These are phyloP conservation scores for Microbotryum scabiosae DNA, from an alignment of 1,284 basidiomycete species.

Conservation along the genomic window DNA sequence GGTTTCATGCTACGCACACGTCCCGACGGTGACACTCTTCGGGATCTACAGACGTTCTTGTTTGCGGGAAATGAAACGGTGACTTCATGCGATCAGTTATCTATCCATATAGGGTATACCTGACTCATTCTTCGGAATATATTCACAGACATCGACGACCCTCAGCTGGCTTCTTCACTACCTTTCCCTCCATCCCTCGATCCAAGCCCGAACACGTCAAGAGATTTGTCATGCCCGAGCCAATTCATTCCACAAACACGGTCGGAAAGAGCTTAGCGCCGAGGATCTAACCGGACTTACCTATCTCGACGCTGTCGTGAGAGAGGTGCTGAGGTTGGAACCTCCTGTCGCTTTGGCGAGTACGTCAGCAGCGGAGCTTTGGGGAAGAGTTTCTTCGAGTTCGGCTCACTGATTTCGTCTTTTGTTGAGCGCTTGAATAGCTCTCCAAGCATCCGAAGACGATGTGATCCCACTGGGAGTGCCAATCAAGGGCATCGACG, in stretches of 20 bases:
- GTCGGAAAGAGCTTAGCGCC: constrained; percentile 39
- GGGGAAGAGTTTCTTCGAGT: not conserved
- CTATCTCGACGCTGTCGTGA: constrained; percentile 61
- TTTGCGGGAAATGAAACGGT: constrained; percentile 61
- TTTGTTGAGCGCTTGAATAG: no score
- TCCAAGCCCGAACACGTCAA: constrained; percentile 53
- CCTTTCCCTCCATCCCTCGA: constrained; percentile 49
- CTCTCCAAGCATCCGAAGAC: constrained; percentile 51
- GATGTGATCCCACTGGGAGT: constrained; percentile 62
- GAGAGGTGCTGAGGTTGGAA: constrained; percentile 62
- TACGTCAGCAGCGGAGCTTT: no score
- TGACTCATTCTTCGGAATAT: constrained; percentile 18
- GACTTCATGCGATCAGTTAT: not conserved
- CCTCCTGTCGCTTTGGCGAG: constrained; percentile 61
- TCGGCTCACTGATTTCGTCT: not conserved
- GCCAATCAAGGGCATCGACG: constrained; percentile 47
- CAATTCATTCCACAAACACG: constrained; percentile 1
- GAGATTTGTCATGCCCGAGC: constrained; percentile 48
- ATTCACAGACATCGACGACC: constrained; percentile 53
- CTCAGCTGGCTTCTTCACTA: constrained; percentile 65
- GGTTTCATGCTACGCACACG: no score
- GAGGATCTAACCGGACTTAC: constrained; percentile 57
- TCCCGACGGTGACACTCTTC: no score
- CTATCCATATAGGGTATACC: not conserved
- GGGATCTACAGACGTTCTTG: constrained; percentile 18